Percentiles rank a stretch among this genome's conserved stretches.
phyloP scores from a whole-genome alignment of 129 eudicot genomes.

The Glebionis coronaria region DNA sequence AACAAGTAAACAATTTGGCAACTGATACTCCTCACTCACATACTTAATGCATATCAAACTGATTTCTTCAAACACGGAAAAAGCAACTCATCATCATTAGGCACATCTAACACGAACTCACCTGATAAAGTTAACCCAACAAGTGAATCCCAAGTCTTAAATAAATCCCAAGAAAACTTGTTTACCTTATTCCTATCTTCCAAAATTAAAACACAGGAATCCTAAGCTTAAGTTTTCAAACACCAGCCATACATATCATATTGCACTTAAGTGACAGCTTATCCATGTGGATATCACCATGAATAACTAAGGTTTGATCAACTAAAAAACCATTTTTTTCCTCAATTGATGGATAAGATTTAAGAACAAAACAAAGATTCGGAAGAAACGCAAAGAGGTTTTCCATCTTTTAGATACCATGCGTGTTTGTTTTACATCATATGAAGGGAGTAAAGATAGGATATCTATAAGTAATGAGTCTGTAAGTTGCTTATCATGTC shows the following conservation, averaged over 20 bases:
- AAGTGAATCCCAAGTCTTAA: slow-evolving; percentile 1
- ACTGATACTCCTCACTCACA: slow-evolving; percentile 2
- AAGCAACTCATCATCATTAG: neutral
- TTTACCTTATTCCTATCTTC: slow-evolving; percentile 1
- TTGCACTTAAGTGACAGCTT: slow-evolving; percentile 14
- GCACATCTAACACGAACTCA: slow-evolving; percentile 20
- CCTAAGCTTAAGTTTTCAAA: slow-evolving; percentile 16
- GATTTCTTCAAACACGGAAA: slow-evolving; percentile 30
- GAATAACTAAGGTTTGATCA: slow-evolving; percentile 17
- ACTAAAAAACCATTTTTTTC: slow-evolving; percentile 10
- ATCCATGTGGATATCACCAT: slow-evolving; percentile 1
- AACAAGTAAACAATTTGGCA: slow-evolving; percentile 23
- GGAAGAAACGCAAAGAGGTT: neutral
- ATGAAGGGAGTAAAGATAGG: neutral
- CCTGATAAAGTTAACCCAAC: slow-evolving; percentile 24
- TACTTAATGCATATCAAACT: slow-evolving; percentile 13
- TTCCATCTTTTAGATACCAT: neutral
- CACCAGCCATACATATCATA: slow-evolving; percentile 6
- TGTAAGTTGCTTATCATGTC: neutral
- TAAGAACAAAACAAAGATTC: neutral
- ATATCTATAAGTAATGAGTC: neutral
- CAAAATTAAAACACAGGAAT: neutral
- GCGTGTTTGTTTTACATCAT: neutral
- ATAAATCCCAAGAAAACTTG: slow-evolving; percentile 22
- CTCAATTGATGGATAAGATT: neutral